Evolutionary conservation across 176 grass and related monocot species (phyloP), one percentile per base, ranked within the genome.

Genomic region (Eragrostis nindensis): DNA sequence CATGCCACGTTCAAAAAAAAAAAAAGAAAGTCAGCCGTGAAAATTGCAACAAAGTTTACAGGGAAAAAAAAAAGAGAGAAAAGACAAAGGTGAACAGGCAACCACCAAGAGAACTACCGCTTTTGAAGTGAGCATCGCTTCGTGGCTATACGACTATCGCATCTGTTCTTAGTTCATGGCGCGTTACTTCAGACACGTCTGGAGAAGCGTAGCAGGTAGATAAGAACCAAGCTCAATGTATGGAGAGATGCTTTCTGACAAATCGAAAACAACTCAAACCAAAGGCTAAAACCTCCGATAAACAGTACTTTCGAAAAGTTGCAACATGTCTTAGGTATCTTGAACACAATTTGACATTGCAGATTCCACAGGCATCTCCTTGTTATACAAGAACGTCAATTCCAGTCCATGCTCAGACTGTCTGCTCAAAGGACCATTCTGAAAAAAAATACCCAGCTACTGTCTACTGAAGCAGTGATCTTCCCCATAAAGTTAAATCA

Each of bases 381-480:
- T n/a, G n/a, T n/a, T n/a, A n/a, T n/a, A n/a, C n/a, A n/a, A n/a
- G n/a, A n/a, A n/a, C n/a, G n/a, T 12, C 29, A 49, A 49, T n/a
- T 72, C 40, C 12, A 5, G 8, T 22, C 12, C 27, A 32, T 17
- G 15, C 18, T 39, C 50, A 3, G 26, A 67, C 49, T 59, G 27
- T 11, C 27, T 29, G 15, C 67, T 73, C 9, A 54, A 26, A 74
- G 14, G 5, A 70, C 19, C 15, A 12, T 49, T 72, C n/a, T 21
- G 50, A 1, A 83, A 67, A 48, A 19, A 40, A 71, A 45, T 15
- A 32, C 2, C 0, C 57, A 83, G 30, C 49, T 50, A 46, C 6
- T 41, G 66, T 43, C 66, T 47, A 32, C 16, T 65, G 77, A 85
- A 76, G 21, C 12, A 70, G 19, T 75, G 76, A 27, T 64, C 27